Percentiles rank a stretch among this genome's conserved stretches.
Conservation (phyloP, 2,329 filamentous ascomycete genomes). For the Aspergillus thermomutatus region DNA sequence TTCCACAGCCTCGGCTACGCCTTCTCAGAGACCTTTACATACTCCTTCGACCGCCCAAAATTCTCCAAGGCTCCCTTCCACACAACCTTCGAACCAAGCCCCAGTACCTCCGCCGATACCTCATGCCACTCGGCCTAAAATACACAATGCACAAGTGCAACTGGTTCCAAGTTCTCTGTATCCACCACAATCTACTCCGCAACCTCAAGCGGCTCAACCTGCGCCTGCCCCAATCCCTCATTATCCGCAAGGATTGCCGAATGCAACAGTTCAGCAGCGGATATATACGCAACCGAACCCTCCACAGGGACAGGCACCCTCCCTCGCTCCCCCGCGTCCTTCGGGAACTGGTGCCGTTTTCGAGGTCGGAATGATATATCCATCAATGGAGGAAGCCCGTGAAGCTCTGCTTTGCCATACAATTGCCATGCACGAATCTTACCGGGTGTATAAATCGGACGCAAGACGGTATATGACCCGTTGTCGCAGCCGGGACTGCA, state of each 20-base stretch:
- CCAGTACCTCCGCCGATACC: background rate
- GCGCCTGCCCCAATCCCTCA: background rate
- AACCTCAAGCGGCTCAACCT: background rate
- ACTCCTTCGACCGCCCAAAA: background rate
- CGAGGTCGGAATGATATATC: background rate
- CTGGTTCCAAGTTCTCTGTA: background rate
- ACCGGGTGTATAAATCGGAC: background rate
- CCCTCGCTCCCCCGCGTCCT: background rate
- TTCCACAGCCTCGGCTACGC: background rate
- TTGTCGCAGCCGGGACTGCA: background rate
- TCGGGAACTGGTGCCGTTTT: background rate
- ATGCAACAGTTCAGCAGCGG: background rate
- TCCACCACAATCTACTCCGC: background rate
- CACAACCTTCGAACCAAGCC: conserved; percentile 35
- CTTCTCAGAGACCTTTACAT: background rate
- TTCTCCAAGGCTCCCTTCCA: background rate
- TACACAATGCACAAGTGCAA: background rate
- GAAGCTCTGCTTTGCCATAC: background rate
- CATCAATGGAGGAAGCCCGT: background rate
- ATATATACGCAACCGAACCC: background rate
- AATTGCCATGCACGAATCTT: background rate
- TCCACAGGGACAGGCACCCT: background rate
- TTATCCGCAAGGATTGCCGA: background rate
- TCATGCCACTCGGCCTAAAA: background rate
- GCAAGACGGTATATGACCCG: background rate